phyloP scores from a whole-genome alignment of 176 grass and related monocot genomes.

The Otatea glauca region DNA sequence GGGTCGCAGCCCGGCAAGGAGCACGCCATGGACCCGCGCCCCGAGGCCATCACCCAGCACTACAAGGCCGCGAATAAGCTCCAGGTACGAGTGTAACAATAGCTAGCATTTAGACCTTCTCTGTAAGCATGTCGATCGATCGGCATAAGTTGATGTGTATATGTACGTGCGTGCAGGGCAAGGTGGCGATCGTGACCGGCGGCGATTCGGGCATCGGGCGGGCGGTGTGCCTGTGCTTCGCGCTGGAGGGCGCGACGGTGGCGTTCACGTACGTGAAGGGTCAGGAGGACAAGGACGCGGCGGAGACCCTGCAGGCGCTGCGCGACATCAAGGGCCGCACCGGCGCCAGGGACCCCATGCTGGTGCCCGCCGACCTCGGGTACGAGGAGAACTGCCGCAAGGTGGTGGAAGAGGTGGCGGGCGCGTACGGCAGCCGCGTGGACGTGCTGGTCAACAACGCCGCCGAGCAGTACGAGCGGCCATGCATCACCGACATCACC shows the following conservation, averaged over 20 bases:
- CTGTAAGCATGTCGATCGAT: neutral
- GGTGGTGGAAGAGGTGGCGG: conserved; percentile 59
- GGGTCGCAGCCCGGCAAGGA: conserved; percentile 66
- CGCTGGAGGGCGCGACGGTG: conserved; percentile 74
- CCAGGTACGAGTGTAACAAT: conserved; percentile 15
- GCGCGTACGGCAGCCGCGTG: conserved; percentile 57
- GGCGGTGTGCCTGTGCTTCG: conserved; percentile 80
- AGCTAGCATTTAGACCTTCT: neutral
- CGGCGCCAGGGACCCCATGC: conserved; percentile 53
- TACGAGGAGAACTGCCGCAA: conserved; percentile 71
- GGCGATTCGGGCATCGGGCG: conserved; percentile 93
- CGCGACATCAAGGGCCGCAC: conserved; percentile 43
- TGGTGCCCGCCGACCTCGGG: conserved; percentile 65
- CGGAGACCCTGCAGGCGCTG: conserved; percentile 63
- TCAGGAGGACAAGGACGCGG: conserved; percentile 67
- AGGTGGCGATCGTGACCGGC: conserved; percentile 80
- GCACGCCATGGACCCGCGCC: conserved; percentile 70
- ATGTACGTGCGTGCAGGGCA: conserved; percentile 47
- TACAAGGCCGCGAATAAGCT: conserved; percentile 79
- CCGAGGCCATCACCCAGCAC: conserved; percentile 43
- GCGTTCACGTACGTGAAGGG: conserved; percentile 74
- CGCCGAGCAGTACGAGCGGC: conserved; percentile 66
- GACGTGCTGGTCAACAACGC: conserved; percentile 88
- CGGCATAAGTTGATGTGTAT: too few species aligned
- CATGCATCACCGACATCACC: conserved; percentile 46